Evolutionary conservation across 2,329 filamentous ascomycete species (phyloP), one percentile per base, ranked within the genome.

Genomic region (Aspergillus neotritici): DNA sequence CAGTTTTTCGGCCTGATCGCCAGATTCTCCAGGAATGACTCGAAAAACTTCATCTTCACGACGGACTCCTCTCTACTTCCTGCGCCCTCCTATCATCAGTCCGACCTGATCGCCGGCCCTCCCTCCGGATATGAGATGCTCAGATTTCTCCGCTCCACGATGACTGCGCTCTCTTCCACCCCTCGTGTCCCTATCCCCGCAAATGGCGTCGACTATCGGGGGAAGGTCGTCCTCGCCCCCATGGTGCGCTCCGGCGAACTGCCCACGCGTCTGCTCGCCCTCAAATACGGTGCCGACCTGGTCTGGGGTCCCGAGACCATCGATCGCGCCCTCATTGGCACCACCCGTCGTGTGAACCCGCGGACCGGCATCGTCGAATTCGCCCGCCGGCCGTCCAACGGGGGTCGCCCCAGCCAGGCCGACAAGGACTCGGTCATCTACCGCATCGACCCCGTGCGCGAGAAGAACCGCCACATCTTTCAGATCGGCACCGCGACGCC

Each of bases 181-280:
- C 83, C 84, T 62, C 81, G 75, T 62, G 86, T 95, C 31, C 84
- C 88, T 40, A 94, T 96, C 53, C 91, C 91, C 52, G 78, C 76
- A 48, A 86, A 85, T 66, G 91, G 91, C 40, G 89, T 95, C 59
- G 89, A 96, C 72, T 97, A 96, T 69, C 81, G 91, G 56, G 86
- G 86, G 68, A 96, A 94, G 68, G 71, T 97, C 52, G 93, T 97
- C 34, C 84, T 98, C 51, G 93, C 93, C 49, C 93, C 93, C 32
- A 98, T 98, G 93, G 91, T 96, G 45, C 85, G 93, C 55, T 94
- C 88, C n/a, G 93, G 93, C 62, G 93, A 98, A 73, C 74, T 96
- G 48, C 91, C 93, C 3, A 93, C 87, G 31, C 83, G 93, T 46
- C 77, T 98, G 17, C 71, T 94, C 34, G 87, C 93, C 28, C 79